These are phyloP conservation scores for Cryptosporidium andersoni DNA, from an alignment of 169 alveolate species.

Conservation along the genomic window DNA sequence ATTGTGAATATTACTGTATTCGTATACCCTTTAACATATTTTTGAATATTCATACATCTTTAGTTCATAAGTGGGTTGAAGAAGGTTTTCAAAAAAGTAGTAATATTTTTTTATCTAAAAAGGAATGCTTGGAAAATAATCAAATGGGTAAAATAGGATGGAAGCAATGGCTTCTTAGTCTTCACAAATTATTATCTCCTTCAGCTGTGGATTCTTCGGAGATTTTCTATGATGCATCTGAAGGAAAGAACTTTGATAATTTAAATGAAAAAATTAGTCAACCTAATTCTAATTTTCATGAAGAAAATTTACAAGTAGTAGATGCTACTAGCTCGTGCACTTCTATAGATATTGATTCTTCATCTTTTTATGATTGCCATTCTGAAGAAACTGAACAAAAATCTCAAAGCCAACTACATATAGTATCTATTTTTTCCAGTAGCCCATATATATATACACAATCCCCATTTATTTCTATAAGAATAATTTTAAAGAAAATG, in stretches of 20 bases:
- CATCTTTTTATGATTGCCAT: conserved; percentile 50
- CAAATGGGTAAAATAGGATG: conserved; percentile 15
- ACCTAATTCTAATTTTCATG: background rate
- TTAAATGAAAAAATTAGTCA: background rate
- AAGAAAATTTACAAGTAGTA: background rate
- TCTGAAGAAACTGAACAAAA: conserved; percentile 30
- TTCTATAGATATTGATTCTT: conserved; percentile 31
- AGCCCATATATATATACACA: background rate
- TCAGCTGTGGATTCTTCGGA: conserved; percentile 5
- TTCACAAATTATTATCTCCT: conserved; percentile 44
- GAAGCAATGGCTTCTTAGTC: conserved; percentile 65
- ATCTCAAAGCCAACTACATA: background rate
- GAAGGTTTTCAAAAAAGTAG: conserved; percentile 31
- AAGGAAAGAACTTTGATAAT: background rate
- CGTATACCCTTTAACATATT: conserved; percentile 54
- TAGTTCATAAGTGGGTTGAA: conserved; percentile 64
- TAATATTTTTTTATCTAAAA: background rate
- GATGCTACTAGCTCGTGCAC: background rate
- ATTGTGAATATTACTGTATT: conserved; percentile 38
- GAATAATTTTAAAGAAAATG: conserved; percentile 49
- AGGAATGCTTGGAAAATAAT: background rate
- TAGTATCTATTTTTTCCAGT: background rate
- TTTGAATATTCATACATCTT: conserved; percentile 52
- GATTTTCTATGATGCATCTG: conserved; percentile 48
- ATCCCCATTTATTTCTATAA: conserved; percentile 39